A percentile compares a stretch with the other conserved stretches of the same genome.
phyloP scores from a whole-genome alignment of 805 yeast genomes.

The Pichia sporocuriosa region DNA sequence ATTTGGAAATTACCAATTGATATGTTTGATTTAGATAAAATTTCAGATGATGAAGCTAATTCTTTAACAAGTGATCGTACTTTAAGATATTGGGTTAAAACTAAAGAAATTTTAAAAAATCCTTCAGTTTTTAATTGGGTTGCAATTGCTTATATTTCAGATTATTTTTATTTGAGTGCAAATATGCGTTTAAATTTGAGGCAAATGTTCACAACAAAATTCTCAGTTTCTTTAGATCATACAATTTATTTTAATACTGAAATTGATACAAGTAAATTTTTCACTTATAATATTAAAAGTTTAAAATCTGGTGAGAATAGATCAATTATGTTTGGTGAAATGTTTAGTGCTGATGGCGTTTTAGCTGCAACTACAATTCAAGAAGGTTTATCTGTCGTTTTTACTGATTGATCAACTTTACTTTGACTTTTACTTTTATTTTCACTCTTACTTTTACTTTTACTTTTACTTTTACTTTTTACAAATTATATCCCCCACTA shows the following conservation, averaged over 20 bases:
- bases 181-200: constrained; percentile 45
- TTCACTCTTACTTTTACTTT: constrained; percentile 38
- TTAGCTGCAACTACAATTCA: constrained; percentile 58
- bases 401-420: constrained; percentile 9
- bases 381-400: constrained; percentile 48
- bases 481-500: too few relatives aligned
- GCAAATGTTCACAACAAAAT: constrained; percentile 38
- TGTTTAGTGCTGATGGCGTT: constrained; percentile 42
- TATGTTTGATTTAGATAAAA: constrained; percentile 27
- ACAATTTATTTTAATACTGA: constrained; percentile 56
- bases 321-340: constrained; percentile 51
- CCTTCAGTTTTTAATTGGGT: constrained; percentile 40
- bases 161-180: constrained; percentile 46
- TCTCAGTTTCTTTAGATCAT: constrained; percentile 61
- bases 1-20: constrained; percentile 29
- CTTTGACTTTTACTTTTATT: constrained; percentile 1
- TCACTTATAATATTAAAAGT: constrained; percentile 42
- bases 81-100: constrained; percentile 28
- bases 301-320: constrained; percentile 46
- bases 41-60: constrained; percentile 17
- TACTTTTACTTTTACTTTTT: background rate
- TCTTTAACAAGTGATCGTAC: constrained; percentile 20
- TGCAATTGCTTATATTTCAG: constrained; percentile 54
- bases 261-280: constrained; percentile 39
- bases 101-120: constrained; percentile 21